Percentiles rank a stretch among this genome's conserved stretches.
Conservation (phyloP, 179 eudicot species). For the Nepenthes alata region DNA sequence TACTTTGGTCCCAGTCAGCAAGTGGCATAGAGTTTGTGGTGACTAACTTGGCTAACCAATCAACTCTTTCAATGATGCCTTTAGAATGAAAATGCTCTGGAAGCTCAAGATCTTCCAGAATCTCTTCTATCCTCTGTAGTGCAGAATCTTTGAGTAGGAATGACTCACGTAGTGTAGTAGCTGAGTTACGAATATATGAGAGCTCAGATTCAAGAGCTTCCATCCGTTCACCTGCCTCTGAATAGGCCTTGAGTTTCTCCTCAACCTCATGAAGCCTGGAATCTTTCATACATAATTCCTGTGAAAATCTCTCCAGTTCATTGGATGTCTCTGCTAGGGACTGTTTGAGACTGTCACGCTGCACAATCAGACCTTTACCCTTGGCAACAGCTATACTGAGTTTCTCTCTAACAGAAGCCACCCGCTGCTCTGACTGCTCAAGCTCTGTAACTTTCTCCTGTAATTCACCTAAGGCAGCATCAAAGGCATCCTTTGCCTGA, state of each 20-base stretch:
- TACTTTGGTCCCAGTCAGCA: constrained; percentile 62
- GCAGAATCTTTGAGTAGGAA: constrained; percentile 86
- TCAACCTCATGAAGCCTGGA: constrained; percentile 72
- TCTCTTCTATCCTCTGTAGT: constrained; percentile 91
- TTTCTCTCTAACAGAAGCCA: constrained; percentile 82
- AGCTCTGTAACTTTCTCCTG: constrained; percentile 57
- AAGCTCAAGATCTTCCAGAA: constrained; percentile 82
- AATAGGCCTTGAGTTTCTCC: constrained; percentile 65
- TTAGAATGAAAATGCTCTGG: constrained; percentile 77
- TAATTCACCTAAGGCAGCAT: constrained; percentile 28
- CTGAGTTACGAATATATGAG: constrained; percentile 93
- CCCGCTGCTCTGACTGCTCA: constrained; percentile 84
- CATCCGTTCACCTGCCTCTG: constrained; percentile 96
- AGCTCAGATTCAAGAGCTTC: constrained; percentile 98
- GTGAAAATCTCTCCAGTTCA: constrained; percentile 59
- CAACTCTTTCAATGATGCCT: constrained; percentile 75
- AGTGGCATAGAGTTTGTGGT: constrained; percentile 44
- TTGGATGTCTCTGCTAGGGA: constrained; percentile 69
- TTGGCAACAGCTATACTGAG: constrained; percentile 91
- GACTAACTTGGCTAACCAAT: constrained; percentile 71
- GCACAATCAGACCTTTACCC: constrained; percentile 92
- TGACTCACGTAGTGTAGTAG: constrained; percentile 88
- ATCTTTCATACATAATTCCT: constrained; percentile 67
- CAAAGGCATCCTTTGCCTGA: constrained; percentile 33
- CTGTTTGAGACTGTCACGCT: constrained; percentile 89